Percentiles rank a stretch among this genome's conserved stretches.
Evolutionary conservation across 2,329 filamentous ascomycete genomes (phyloP).

Genomic region (Coniochaeta prunicola): DNA sequence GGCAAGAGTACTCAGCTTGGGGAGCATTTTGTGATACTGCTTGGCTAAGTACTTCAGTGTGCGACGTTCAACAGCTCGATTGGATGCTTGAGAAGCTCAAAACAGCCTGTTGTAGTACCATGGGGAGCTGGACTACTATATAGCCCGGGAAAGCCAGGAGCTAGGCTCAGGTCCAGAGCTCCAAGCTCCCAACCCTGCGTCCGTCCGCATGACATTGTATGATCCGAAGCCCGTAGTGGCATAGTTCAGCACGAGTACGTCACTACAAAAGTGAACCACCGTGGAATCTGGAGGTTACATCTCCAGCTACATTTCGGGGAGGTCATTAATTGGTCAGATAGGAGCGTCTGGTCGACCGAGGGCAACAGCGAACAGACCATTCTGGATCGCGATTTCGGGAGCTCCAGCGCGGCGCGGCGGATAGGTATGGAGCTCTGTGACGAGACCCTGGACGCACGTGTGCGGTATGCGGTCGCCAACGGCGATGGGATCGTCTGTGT

Average conservation of each 20-base stretch:
- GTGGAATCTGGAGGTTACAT: background rate
- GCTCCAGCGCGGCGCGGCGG: background rate
- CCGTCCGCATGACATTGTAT: background rate
- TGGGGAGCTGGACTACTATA: background rate
- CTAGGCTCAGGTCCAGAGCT: background rate
- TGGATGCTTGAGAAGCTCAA: background rate
- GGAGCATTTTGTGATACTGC: conserved; percentile 11
- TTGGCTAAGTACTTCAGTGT: background rate
- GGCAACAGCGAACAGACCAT: background rate
- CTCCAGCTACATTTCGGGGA: background rate
- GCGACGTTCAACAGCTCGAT: background rate
- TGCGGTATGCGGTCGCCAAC: background rate
- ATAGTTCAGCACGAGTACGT: background rate
- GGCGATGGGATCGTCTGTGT: background rate
- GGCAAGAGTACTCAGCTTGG: conserved; percentile 12
- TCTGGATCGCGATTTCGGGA: background rate
- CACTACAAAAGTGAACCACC: background rate
- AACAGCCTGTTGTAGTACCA: background rate
- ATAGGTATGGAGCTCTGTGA: background rate
- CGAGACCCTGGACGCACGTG: background rate
- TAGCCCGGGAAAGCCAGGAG: background rate
- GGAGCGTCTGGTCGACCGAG: background rate
- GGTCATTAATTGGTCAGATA: background rate
- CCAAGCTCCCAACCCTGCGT: background rate
- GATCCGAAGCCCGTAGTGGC: background rate